Base-by-base conservation (phyloP, 2,329 filamentous ascomycete genomes). In the Botrytis squamosa region DNA sequence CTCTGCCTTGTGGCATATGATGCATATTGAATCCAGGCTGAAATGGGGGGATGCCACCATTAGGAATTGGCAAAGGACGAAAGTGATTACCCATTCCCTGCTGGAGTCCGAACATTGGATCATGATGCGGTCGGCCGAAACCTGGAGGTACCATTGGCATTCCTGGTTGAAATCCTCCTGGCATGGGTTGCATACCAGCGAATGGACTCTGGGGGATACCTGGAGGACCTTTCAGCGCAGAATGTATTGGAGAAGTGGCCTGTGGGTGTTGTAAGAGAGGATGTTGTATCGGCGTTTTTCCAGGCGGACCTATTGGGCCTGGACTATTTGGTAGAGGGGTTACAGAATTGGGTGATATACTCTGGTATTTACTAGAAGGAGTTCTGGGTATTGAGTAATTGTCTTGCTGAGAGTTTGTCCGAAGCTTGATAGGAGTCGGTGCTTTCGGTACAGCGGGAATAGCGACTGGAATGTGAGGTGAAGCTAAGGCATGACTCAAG, bases 401-500 rank as follows among this genome's bases (percentile, higher is more conserved):
- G 40, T 91, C 91, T 81, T 96, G 94, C 76, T 97, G 93, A 65
- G 89, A 84, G 75, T 75, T 74, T 29, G 95, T 93, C 72, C 93
- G 90, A 55, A 90, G 88, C 75, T 92, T 92, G 76, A 90, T 91
- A 14, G 94, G 93, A 20, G 93, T 95, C 8, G 94, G 90, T 33
- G 91, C 91, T 81, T 97, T 97, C 20, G 94, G 91, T 65, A 97
- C 84, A 40, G 90, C 91, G 12, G 96, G 95, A 49, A 93, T 96
- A 16, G 93, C 92, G 75, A 93, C 86, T 42, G 91, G 85, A 69
- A 95, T 88, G 80, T 94, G 93, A 12, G 95, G 95, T 25, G 95
- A 98, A 66, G 90, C 89, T 76, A 91, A 87, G 74, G 84, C 86
- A 74, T 86, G 86, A 66, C 88, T 82, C 71, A 90, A 86, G 76